Percentiles rank a stretch among this genome's conserved stretches.
These are phyloP conservation scores for Pseudoneurospora amorphoporcata DNA, from an alignment of 495 filamentous ascomycete genomes.

Conservation along the genomic window DNA sequence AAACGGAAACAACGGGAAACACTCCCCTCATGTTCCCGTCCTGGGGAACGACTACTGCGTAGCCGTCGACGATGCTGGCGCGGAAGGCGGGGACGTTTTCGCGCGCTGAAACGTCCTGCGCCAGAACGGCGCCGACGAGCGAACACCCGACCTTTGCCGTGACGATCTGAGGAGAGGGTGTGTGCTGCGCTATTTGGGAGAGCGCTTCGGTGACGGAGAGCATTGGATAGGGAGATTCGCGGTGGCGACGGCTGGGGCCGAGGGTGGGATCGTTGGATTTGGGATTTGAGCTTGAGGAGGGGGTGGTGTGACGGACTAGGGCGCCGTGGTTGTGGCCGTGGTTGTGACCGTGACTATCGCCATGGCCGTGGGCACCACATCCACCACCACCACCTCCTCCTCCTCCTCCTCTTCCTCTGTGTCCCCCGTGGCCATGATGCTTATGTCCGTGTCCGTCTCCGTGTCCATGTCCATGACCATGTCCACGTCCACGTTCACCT, in stretches of 20 bases:
- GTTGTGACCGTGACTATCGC: conserved; percentile 17
- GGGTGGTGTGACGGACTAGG: conserved; percentile 62
- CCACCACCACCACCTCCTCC: not conserved
- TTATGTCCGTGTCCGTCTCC: conserved; percentile 17
- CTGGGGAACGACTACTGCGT: conserved; percentile 60
- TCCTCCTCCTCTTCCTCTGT: conserved; percentile 13
- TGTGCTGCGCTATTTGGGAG: conserved; percentile 56
- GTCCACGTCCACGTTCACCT: conserved; percentile 12
- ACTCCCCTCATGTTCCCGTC: conserved; percentile 57
- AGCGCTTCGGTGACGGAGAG: conserved; percentile 74
- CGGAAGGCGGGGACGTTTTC: conserved; percentile 87
- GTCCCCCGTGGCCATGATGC: conserved; percentile 34
- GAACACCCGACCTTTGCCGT: conserved; percentile 47
- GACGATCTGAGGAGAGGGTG: conserved; percentile 46
- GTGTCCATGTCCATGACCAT: conserved; percentile 13
- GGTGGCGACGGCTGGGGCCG: conserved; percentile 65
- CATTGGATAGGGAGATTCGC: conserved; percentile 89
- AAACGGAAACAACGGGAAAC: conserved; percentile 80
- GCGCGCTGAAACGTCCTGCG: conserved; percentile 66
- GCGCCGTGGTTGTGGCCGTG: conserved; percentile 28
- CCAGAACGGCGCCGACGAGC: conserved; percentile 68
- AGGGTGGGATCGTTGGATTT: conserved; percentile 72
- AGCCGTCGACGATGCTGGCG: conserved; percentile 95
- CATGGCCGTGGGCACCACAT: conserved; percentile 42
- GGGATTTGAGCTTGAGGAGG: conserved; percentile 38